Conservation (phyloP, 441 rosid species). For the Syzygium malaccense region DNA sequence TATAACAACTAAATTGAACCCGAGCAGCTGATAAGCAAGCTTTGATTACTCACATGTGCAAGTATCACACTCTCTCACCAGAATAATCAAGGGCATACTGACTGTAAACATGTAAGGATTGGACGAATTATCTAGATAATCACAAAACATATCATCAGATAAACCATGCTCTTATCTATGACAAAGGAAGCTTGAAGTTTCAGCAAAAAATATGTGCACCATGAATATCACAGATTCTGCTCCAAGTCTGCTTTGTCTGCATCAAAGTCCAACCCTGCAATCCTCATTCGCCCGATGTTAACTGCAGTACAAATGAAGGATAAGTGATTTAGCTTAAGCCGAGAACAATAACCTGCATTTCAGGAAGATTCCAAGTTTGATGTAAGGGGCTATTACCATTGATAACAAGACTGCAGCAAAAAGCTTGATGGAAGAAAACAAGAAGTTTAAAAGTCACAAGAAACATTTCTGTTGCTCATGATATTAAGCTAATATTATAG, state of each 20-base stretch:
- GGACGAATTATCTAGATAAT: neutral
- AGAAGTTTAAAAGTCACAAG: neutral
- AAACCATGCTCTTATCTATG: neutral
- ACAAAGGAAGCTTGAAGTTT: neutral
- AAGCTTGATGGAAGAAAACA: neutral
- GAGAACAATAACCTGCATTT: neutral
- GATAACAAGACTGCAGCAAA: neutral
- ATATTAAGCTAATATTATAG: neutral
- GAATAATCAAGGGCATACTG: neutral
- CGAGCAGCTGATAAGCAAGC: neutral
- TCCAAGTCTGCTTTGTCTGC: conserved; percentile 19
- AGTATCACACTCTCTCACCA: neutral
- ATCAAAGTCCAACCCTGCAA: conserved; percentile 56
- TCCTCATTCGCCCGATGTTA: conserved; percentile 74
- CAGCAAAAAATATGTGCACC: neutral
- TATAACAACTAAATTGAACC: neutral
- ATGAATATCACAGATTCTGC: conserved; percentile 3
- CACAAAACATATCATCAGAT: neutral
- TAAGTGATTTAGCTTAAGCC: neutral
- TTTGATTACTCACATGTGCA: neutral
- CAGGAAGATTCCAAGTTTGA: neutral
- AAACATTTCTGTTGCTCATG: neutral
- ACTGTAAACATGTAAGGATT: neutral
- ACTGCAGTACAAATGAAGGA: conserved; percentile 36
- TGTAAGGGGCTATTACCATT: neutral